Base-by-base conservation (phyloP, 495 filamentous ascomycete genomes). In the Penicillium coprophilum region DNA sequence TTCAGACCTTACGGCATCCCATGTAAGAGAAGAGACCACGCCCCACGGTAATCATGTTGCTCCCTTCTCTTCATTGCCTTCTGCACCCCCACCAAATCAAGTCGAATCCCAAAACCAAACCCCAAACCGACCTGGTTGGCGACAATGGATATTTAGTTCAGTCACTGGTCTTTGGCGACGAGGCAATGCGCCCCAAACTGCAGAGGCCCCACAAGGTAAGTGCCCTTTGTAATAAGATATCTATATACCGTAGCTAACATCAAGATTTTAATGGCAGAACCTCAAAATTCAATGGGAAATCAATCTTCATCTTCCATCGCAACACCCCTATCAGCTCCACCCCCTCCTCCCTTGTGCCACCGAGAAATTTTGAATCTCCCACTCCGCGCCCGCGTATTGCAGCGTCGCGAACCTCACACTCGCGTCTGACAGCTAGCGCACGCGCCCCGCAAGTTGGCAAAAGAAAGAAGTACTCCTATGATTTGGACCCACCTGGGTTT, bases 111-210 rank as follows among this genome's bases (percentile, higher is more conserved):
- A 24, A 13, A 15, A 23, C 13, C 7, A 44, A 15, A 23, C 17
- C 17, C 13, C 34, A 11, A 20, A 23, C 30, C 13, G 19, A 17
- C 36, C 38, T 52, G 38, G 38, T 20, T 63, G 57, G 56, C 28
- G 51, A 10, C 44, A 56, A 50, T 58, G 60, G 56, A 59, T 64
- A 4, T 64, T 66, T 27, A 57, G 62, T 20, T 28, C 43, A 40
- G 52, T 68, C 56, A 66, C 60, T 1, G 50, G 40, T 24, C 50
- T 68, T 24, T 52, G 63, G 50, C 58, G 49, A 23, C 53, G 63
- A 27, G 21, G 53, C 28, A 43, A 28, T 21, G 20, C 34, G 23
- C 51, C 44, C 1, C 50, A 49, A 17, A 30, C 46, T 2, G 34
- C 36, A 28, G 36, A 57, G 11, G 27, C 17, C 27, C 11, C 24